Conservation (phyloP, 371 early-diverging fungal genomes). For the Funneliformis caledonium region DNA sequence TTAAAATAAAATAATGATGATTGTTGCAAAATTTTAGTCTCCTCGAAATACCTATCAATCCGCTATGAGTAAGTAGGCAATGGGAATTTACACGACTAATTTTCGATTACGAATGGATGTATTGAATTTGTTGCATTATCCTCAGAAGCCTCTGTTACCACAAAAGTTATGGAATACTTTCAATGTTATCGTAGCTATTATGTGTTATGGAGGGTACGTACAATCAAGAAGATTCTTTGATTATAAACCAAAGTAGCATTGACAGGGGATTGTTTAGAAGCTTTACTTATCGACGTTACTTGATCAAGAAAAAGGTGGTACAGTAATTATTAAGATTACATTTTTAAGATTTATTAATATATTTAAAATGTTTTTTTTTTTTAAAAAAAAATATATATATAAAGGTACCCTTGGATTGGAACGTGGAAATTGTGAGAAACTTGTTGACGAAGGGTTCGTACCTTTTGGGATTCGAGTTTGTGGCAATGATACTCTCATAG, state of each 20-base stretch:
- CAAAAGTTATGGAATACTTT: slow-evolving; percentile 86
- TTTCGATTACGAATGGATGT: slow-evolving; percentile 87
- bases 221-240: slow-evolving; percentile 92
- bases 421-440: slow-evolving; percentile 76
- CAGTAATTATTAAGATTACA: neutral
- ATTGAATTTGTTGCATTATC: slow-evolving; percentile 88
- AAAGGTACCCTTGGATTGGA: slow-evolving; percentile 63
- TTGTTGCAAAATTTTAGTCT: slow-evolving; percentile 51
- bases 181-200: slow-evolving; percentile 83
- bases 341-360: neutral
- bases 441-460: slow-evolving; percentile 84
- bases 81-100: slow-evolving; percentile 88
- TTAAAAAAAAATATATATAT: neutral
- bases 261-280: slow-evolving; percentile 88
- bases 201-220: slow-evolving; percentile 86
- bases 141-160: slow-evolving; percentile 90
- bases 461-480: slow-evolving; percentile 73
- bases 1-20: neutral
- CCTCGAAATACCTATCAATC: slow-evolving; percentile 94
- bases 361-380: neutral
- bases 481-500: slow-evolving; percentile 82
- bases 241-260: slow-evolving; percentile 88
- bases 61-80: slow-evolving; percentile 96
- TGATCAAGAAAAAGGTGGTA: slow-evolving; percentile 60
- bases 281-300: slow-evolving; percentile 81